These are phyloP conservation scores for Phoenix dactylifera DNA, from an alignment of 176 grass and related monocot genomes.

Conservation along the genomic window DNA sequence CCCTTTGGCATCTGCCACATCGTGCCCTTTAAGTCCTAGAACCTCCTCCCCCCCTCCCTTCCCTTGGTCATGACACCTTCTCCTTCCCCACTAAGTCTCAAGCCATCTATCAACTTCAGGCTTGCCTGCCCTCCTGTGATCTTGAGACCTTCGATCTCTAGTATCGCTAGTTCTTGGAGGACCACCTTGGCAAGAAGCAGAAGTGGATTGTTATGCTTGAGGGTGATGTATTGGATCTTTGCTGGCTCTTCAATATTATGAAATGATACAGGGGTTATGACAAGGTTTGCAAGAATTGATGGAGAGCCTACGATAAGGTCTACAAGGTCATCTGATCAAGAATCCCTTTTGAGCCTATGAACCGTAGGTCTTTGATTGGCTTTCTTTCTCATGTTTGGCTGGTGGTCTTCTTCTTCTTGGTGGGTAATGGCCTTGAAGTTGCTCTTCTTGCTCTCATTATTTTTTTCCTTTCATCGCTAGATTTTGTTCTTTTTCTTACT, in stretches of 20 bases:
- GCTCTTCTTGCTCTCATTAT: no score
- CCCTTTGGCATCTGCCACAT: conserved; percentile 82
- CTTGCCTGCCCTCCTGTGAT: conserved; percentile 58
- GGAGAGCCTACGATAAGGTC: conserved; percentile 11
- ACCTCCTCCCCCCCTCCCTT: conserved; percentile 19
- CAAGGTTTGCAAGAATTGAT: conserved; percentile 36
- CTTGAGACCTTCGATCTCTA: conserved; percentile 73
- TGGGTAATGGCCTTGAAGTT: no score
- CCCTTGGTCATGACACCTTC: conserved; percentile 31
- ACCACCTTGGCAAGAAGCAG: conserved; percentile 10
- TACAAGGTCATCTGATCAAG: no score
- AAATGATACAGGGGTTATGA: conserved; percentile 71
- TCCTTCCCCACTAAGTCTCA: conserved; percentile 74
- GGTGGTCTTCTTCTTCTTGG: no score
- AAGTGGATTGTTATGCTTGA: conserved; percentile 40
- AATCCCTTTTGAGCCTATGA: no score
- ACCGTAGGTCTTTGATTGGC: no score
- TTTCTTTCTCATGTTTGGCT: no score
- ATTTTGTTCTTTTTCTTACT: no score
- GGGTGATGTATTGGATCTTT: conserved; percentile 63
- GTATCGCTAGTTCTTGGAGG: conserved; percentile 49
- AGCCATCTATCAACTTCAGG: conserved; percentile 70
- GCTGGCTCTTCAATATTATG: conserved; percentile 67
- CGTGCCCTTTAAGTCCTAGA: conserved; percentile 63
- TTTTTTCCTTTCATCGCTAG: no score